Percentiles rank a stretch among this genome's conserved stretches.
phyloP scores from a whole-genome alignment of 2,329 filamentous ascomycete genomes.

The Aureobasidium mangrovei region DNA sequence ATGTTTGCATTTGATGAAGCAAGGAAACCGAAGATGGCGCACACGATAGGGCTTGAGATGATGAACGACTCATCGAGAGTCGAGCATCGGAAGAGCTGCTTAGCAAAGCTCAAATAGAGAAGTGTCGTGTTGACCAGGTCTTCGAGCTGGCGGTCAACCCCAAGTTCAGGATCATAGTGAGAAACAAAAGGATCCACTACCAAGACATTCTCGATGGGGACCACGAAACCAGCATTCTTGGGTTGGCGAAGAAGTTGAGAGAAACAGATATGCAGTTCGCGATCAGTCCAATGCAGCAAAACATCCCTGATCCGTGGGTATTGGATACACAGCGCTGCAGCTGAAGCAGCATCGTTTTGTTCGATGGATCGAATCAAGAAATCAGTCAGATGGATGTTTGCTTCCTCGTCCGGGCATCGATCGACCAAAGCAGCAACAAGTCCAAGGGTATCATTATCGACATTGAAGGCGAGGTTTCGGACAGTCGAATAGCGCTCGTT shows the following conservation, averaged over 20 bases:
- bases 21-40: slow-evolving; percentile 6
- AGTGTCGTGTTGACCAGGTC: slow-evolving; percentile 3
- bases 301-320: slow-evolving; percentile 15
- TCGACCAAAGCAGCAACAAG: slow-evolving; percentile 11
- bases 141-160: not conserved
- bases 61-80: not conserved
- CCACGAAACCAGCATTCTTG: slow-evolving; percentile 5
- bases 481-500: slow-evolving; percentile 9
- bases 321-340: slow-evolving; percentile 17
- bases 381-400: not conserved
- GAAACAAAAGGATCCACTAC: slow-evolving; percentile 4
- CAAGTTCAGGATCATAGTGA: slow-evolving; percentile 2
- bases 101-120: slow-evolving; percentile 8
- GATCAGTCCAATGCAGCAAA: slow-evolving; percentile 13
- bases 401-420: slow-evolving; percentile 14
- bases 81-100: not conserved
- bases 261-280: slow-evolving; percentile 9
- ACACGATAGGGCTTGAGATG: not conserved
- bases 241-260: slow-evolving; percentile 7
- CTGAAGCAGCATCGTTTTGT: slow-evolving; percentile 15
- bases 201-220: not conserved
- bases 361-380: slow-evolving; percentile 17
- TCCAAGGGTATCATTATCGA: slow-evolving; percentile 5
- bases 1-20: slow-evolving; percentile 2
- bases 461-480: slow-evolving; percentile 5